Conservation (phyloP, 768 basidiomycete genomes). For the Trametes cubensis region DNA sequence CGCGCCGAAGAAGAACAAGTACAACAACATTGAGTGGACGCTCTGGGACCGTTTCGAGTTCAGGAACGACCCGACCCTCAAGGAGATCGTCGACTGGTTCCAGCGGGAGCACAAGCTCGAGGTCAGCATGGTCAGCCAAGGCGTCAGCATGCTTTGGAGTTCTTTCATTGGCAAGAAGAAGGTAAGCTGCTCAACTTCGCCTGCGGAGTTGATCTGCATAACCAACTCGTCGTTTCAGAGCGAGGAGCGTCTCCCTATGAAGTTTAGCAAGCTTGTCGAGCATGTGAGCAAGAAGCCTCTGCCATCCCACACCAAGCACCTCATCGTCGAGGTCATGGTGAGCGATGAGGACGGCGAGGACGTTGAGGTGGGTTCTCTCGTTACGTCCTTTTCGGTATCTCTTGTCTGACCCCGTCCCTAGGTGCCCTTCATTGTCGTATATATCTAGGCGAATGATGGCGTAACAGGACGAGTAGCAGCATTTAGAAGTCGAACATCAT, state of each 20-base stretch:
- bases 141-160: conserved; percentile 98
- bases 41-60: conserved; percentile 98
- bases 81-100: conserved; percentile 86
- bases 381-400: background rate
- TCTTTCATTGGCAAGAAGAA: conserved; percentile 93
- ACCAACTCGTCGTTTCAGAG: conserved; percentile 52
- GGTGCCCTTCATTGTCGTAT: conserved; percentile 85
- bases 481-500: conserved; percentile 19
- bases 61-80: conserved; percentile 82
- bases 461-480: background rate
- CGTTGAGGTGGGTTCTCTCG: conserved; percentile 69
- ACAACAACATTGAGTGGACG: conserved; percentile 89
- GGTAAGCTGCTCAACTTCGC: conserved; percentile 47
- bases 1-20: conserved; percentile 86
- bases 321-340: conserved; percentile 94
- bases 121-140: conserved; percentile 94
- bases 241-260: conserved; percentile 86
- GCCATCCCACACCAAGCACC: conserved; percentile 76
- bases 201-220: background rate
- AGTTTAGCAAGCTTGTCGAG: conserved; percentile 89
- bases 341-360: conserved; percentile 92
- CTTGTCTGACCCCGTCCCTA: conserved; percentile 32
- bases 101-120: conserved; percentile 81
- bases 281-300: conserved; percentile 94
- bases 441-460: conserved; percentile 44